Base-by-base conservation (phyloP, 2,329 filamentous ascomycete species). In the Diaporthe longicolla region DNA sequence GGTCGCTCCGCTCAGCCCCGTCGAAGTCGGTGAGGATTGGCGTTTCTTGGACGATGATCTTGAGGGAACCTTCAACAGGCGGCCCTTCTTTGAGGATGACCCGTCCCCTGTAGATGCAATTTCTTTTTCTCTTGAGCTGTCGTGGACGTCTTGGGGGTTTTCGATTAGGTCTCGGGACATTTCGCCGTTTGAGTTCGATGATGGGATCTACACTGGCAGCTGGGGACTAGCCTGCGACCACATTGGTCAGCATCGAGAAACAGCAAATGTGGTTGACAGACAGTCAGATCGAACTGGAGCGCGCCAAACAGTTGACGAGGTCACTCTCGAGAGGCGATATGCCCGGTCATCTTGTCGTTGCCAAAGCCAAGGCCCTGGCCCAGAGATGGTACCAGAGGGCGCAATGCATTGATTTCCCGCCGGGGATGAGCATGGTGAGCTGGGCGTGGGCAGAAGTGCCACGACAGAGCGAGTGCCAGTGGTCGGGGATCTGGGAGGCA, bases 21-120 rank as follows among this genome's bases (percentile, higher is more conserved):
- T 90, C 58, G 88, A 85, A 72, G 89, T 89, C 72, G 89, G 87
- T 58, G 89, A 91, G 75, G 89, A 85, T 80, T 92, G 88, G 79
- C 89, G 86, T 81, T 87, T 88, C 76, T 89, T 89, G 45, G 90
- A 92, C 57, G 90, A 92, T 61, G 90, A 90, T 83, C 89, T 87
- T 57, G 90, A 91, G 21, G 90, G 89, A 54, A 91, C 88, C 82
- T 89, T 85, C 54, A 92, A 84, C 55, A 89, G 85, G 68, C 87
- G 86, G 73, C 85, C 85, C 80, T 88, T 89, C 80, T 88, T 89
- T 75, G 82, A 80, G 75, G 78, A 80, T 74, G 81, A 79, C 74
- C 81, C 83, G 74, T 86, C 85, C 75, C 88, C 86, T 50, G 84
- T 80, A 43, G 82, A 79, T 73, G 84, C 77, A 74, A 81, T 79